Evolutionary conservation across 352 stramenopile genomes (phyloP).

Genomic region (Phytophthora idaei): DNA sequence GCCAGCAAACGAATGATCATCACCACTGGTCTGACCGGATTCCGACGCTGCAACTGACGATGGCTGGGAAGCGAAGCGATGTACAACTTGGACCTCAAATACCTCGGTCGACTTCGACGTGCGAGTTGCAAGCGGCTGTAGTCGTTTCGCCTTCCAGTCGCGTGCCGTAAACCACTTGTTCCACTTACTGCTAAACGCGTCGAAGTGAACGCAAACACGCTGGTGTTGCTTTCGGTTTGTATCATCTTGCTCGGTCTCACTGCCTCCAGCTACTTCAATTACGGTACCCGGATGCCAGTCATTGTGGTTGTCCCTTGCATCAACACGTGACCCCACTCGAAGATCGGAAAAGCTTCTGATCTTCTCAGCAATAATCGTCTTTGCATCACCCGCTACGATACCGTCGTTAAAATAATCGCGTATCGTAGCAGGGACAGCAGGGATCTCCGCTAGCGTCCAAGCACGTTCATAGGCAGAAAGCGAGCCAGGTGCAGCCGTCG

Average conservation of each 20-base stretch:
- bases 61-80: conserved; percentile 40
- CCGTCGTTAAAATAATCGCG: conserved; percentile 12
- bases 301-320: conserved; percentile 56
- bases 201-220: conserved; percentile 70
- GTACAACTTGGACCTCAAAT: conserved; percentile 81
- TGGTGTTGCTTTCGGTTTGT: conserved; percentile 5
- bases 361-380: conserved; percentile 15
- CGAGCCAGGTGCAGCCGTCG: conserved; percentile 44
- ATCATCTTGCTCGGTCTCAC: conserved; percentile 9
- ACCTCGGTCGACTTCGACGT: conserved; percentile 58
- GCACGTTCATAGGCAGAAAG: conserved; percentile 73
- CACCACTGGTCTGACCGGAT: conserved; percentile 24
- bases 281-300: conserved; percentile 71
- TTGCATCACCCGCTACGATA: not conserved
- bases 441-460: conserved; percentile 69
- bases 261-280: conserved; percentile 41
- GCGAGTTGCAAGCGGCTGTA: conserved; percentile 49
- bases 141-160: conserved; percentile 63
- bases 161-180: conserved; percentile 68
- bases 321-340: conserved; percentile 59
- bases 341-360: conserved; percentile 53
- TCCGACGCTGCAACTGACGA: conserved; percentile 8
- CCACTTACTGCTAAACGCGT: conserved; percentile 73
- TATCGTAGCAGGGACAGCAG: conserved; percentile 39
- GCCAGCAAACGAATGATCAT: conserved; percentile 19